Base-by-base conservation (phyloP, 108 stramenopile genomes). In the Nannochloropsis gaditana region DNA sequence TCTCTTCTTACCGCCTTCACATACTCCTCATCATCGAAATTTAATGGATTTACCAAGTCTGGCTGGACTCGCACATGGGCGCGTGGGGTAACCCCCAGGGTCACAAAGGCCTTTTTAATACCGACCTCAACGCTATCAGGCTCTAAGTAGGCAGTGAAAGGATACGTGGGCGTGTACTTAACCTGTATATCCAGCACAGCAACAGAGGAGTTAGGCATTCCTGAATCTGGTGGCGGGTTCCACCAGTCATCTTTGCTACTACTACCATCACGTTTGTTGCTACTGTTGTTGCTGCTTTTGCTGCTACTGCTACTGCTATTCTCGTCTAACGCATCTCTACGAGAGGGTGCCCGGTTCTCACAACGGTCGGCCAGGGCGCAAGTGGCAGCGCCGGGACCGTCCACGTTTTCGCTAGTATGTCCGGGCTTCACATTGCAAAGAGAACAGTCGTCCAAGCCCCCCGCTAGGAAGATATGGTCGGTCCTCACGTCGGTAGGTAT, bases 341-440 rank as follows among this genome's bases (percentile, higher is more conserved):
- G 31, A 31, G 31, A 31, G 31, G 31, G 31, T 31, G 31, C 31
- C 31, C 31, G 31, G 31, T 31, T 31, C 59, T 73, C 59, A n/a
- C 59, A 73, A n/a, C 19, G 15, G 59, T 73, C 59, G 3, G 59
- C 59, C 0, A 73, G 4, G 19, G 59, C 8, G 8, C 59, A 73
- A n/a, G 19, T n/a, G 15, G 59, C 59, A 15, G n/a, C 15, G 4
- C 59, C 59, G 19, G n/a, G 19, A 15, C 59, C 59, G 59, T 73
- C 59, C 19, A 73, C 15, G 8, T 73, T 73, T n/a, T 73, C 59
- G 19, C 19, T n/a, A n/a, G 59, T 73, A 15, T n/a, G 59, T 6
- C 59, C 59, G n/a, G 59, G 59, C 6, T 73, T 73, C 19, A 73
- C 59, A n/a, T 73, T n/a, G n/a, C 59, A 73, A 73, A 73, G 59